These are phyloP conservation scores for Coemansia reversa DNA, from an alignment of 192 early-diverging fungal genomes.

Conservation along the genomic window DNA sequence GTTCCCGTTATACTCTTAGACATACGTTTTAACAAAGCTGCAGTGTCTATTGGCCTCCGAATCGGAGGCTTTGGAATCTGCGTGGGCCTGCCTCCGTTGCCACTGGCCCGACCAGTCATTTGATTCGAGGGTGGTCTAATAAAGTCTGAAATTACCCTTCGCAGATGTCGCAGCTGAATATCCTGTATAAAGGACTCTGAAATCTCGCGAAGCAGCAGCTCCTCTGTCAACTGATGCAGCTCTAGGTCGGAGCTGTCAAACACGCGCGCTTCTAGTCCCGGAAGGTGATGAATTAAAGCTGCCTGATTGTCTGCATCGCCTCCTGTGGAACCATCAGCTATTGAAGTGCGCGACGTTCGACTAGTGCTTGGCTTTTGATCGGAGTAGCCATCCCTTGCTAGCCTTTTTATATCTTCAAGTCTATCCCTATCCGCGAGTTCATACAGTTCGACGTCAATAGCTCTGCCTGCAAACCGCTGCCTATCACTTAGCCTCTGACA, in stretches of 20 bases:
- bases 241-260: constrained; percentile 24
- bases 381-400: neutral
- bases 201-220: constrained; percentile 47
- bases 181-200: constrained; percentile 42
- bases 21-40: constrained; percentile 40
- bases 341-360: neutral
- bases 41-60: constrained; percentile 24
- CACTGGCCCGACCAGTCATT: neutral
- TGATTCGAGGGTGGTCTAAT: neutral
- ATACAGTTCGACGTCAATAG: constrained; percentile 51
- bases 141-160: constrained; percentile 21
- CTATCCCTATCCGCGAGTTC: constrained; percentile 17
- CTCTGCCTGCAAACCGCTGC: constrained; percentile 30
- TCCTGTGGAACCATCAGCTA: neutral
- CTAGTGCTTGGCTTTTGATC: neutral
- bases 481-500: constrained; percentile 50
- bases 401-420: neutral
- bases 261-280: constrained; percentile 23
- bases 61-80: neutral
- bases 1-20: constrained; percentile 11
- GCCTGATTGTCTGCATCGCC: neutral
- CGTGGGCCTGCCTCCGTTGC: neutral
- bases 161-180: constrained; percentile 27
- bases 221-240: constrained; percentile 23
- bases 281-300: neutral